Base-by-base conservation (phyloP, 805 yeast genomes). In the Yamadazyma scolyti region DNA sequence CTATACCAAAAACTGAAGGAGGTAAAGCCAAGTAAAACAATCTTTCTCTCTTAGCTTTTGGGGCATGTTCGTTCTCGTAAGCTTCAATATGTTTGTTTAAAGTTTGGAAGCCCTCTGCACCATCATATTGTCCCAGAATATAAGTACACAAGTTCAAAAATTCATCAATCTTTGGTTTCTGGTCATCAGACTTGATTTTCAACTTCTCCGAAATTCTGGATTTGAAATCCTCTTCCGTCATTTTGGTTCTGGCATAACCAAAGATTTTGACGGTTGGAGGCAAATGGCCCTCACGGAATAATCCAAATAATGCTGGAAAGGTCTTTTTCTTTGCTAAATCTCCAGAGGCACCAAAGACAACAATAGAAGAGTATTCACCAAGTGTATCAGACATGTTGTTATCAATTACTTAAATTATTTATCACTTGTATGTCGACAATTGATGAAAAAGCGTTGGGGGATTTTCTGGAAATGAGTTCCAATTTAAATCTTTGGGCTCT, bases 261-360 rank as follows among this genome's bases (percentile, higher is more conserved):
- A 85, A 73, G 48, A 93, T 86, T 51, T 77, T 76, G 22, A 83
- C 78, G 17, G 79, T 57, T 9, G 64, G 50, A 7, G 95, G 85
- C 34, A 90, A 68, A 43, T 77, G 78, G 23, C 94, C 95, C 54
- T 89, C 68, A 43, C 60, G 44, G 37, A 28, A 56, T 22, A 84
- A 68, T 8, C 93, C 94, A 48, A 82, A 83, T 13, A 84, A 61
- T 4, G 93, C 90, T 7, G 94, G 94, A 62, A 85, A 87, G 2
- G 96, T 89, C 66, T 89, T 89, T 79, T 89, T 89, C 67, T 86
- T 87, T 34, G 96, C 96, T 43, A 89, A 69, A 58, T 89, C 96
- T 31, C 97, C 97, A 14, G 95, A 84, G 25, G 97, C 97, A 31
- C 97, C 97, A 48, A 88, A 83, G 18, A 89, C 95, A 16, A 81